Base-by-base conservation (phyloP, 176 grass and related monocot species). In the Oryza rufipogon region DNA sequence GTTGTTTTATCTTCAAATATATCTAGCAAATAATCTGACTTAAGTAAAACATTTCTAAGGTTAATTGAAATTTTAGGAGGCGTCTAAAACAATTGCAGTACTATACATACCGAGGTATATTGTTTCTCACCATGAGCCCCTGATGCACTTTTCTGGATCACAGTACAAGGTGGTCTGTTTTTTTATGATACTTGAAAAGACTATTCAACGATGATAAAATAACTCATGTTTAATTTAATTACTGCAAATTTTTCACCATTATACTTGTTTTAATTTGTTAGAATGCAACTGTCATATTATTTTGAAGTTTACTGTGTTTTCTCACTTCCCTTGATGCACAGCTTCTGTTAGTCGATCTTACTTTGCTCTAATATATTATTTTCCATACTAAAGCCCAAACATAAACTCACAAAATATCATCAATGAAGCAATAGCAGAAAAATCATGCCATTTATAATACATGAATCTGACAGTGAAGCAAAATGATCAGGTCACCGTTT, bases 161-260 rank as follows among this genome's bases (percentile, higher is more conserved):
- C 39, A 79, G 25, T 51, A 48, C 42, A 51, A 17, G 10, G 58
- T 66, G 58, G 19, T 72, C 45, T 70, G 6, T 26, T 64, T 42
- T 73, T 78, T 64, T 80, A 86, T 65, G 70, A 26, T 66, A 51
- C 54, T 70, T 63, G 66, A 73, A 45, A 45, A 34, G 54, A 73
- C 15, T 25, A 46, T 73, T 73, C 16, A 26, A 26, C 9, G 39
- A 65, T 46, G 41, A 72, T 13, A 42, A 71, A 58, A 22, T 63
- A 71, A 58, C 39, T 63, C n/a, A 0, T 19, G 34, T 39, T 73
- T 71, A 19, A 66, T 80, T 66, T 38, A 23, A 54, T 70, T 79
- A 38, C 17, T 52, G 26, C 1, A 56, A 39, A 36, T 7, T 58
- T 86, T 47, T 71, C 7, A 10, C 60, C 38, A 52, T 11, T 0